Evolutionary conservation across 257 asterid genomes (phyloP), one percentile per base, ranked within the genome.

Genomic region (Solanum microdontum): DNA sequence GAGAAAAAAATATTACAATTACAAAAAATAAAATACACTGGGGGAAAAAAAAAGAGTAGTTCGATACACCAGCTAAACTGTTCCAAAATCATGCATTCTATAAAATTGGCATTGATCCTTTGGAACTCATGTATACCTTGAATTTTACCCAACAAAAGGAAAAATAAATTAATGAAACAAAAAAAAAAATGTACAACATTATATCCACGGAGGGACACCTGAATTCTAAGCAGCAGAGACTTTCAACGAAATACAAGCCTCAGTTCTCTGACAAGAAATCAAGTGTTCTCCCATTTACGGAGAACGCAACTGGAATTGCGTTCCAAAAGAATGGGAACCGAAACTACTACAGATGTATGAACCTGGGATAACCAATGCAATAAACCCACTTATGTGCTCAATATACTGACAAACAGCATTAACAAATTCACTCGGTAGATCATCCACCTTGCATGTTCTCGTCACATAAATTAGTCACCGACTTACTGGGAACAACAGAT

Each of bases 391-490:
- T 82, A 87, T 76, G 43, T 66, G 58, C 72, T 79, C 62, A 86
- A 90, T 91, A 85, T 89, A 91, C 93, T 88, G 68, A 88, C 72
- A 72, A 87, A 82, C 23, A 73, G 88, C 66, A 83, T 85, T 66
- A 85, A 26, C 75, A 68, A 69, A 79, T 40, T 89, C 88, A 83
- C 79, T 37, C 84, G 2, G 87, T 87, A 40, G 89, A 58, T 15
- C 83, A 55, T 69, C 89, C 89, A 64, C 88, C 86, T 87, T 91
- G 93, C 24, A 90, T 75, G 89, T 90, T 92, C 80, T 93, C 94
- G 40, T 94, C 96, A 1, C 87, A 86, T 40, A 94, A 86, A 87
- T 95, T 98, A 7, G 92, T 76, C 90, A 91, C 97, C 2, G 98
- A 94, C 86, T 84, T 92, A 91, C 94, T 97, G 26, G 94, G 94